A percentile compares a stretch with the other conserved stretches of the same genome.
phyloP scores from a whole-genome alignment of 192 early-diverging fungal genomes.

The Mortierella antarctica region DNA sequence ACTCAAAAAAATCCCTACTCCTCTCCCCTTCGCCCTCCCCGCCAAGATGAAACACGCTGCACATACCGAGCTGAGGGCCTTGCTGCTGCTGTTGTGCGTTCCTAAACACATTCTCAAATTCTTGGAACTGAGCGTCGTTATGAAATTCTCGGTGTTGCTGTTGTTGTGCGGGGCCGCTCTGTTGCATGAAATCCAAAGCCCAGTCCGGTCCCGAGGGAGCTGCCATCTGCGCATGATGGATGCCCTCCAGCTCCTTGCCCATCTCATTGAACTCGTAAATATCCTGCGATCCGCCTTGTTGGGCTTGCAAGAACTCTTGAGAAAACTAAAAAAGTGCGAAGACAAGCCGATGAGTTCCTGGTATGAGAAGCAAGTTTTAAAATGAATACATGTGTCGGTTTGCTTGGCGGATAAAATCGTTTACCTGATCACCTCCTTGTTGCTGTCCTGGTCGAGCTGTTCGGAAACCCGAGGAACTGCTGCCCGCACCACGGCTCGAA shows the following conservation, averaged over 20 bases:
- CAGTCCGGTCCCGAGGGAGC: slow-evolving; percentile 62
- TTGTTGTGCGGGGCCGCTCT: slow-evolving; percentile 18
- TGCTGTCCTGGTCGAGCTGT: slow-evolving; percentile 43
- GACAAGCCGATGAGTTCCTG: background rate
- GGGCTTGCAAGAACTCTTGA: slow-evolving; percentile 64
- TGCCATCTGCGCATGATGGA: slow-evolving; percentile 49
- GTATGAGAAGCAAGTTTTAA: slow-evolving; percentile 4
- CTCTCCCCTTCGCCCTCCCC: background rate
- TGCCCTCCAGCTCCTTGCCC: slow-evolving; percentile 71
- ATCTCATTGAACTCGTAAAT: slow-evolving; percentile 80
- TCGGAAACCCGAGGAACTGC: slow-evolving; percentile 45
- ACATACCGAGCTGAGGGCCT: slow-evolving; percentile 50
- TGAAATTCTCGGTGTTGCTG: slow-evolving; percentile 57
- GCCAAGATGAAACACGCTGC: background rate
- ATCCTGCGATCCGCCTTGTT: slow-evolving; percentile 34
- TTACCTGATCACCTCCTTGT: slow-evolving; percentile 50
- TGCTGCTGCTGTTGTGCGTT: slow-evolving; percentile 51
- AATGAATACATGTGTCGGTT: background rate
- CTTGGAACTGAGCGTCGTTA: slow-evolving; percentile 52
- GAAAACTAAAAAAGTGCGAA: slow-evolving; percentile 56
- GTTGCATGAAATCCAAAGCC: slow-evolving; percentile 75
- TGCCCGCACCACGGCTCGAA: slow-evolving; percentile 23
- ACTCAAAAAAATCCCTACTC: background rate
- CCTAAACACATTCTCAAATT: slow-evolving; percentile 58
- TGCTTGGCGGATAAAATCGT: background rate